A percentile compares a stretch with the other conserved stretches of the same genome.
Conservation (phyloP, 1,284 basidiomycete species). For the Ceratobasidium sp. region DNA sequence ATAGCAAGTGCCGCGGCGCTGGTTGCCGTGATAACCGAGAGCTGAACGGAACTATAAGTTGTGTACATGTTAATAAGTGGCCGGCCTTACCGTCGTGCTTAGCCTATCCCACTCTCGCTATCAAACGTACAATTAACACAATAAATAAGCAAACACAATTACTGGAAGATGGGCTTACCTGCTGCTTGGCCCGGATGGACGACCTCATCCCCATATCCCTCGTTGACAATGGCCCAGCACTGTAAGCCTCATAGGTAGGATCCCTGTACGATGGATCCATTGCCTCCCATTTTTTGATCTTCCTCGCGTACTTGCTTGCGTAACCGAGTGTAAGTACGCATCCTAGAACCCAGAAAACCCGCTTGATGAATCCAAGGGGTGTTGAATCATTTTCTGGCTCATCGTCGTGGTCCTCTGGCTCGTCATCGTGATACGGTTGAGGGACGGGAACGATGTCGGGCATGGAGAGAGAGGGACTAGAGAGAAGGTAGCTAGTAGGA, state of each 20-base stretch:
- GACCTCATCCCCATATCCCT: not conserved
- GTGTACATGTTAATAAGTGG: not conserved
- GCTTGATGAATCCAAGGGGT: no score
- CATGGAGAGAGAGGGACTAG: no score
- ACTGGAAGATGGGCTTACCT: not conserved
- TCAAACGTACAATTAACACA: not conserved
- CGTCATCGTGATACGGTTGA: no score
- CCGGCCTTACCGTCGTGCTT: not conserved
- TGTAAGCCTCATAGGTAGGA: not conserved
- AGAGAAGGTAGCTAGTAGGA: no score
- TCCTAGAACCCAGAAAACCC: not conserved
- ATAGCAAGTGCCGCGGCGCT: constrained; percentile 34
- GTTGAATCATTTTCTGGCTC: no score
- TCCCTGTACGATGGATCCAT: constrained; percentile 8
- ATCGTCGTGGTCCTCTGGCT: no score
- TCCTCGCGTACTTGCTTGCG: constrained; percentile 14
- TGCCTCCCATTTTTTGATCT: not conserved
- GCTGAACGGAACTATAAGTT: not conserved
- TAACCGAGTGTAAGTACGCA: constrained; percentile 27
- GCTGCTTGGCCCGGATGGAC: not conserved
- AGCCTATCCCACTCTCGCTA: constrained; percentile 12
- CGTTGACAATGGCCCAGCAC: not conserved
- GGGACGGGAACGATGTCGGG: no score
- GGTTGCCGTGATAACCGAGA: constrained; percentile 18
- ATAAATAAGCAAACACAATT: not conserved